These are phyloP conservation scores for Crithidia expoeki DNA, from an alignment of 208 protist genomes.

Conservation along the genomic window DNA sequence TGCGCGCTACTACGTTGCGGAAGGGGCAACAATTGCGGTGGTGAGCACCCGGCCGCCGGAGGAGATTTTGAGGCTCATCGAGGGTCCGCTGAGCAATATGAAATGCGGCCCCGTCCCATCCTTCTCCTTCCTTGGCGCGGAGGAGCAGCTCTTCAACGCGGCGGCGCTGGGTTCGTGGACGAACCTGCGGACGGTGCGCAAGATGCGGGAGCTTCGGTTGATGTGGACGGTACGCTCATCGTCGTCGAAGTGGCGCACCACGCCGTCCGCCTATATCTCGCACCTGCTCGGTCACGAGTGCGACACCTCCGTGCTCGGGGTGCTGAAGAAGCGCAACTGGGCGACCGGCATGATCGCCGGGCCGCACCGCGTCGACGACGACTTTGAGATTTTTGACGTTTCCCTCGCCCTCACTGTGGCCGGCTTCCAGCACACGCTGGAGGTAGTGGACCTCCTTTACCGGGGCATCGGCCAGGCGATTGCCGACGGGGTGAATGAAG, in stretches of 20 bases:
- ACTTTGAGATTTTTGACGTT: conserved; percentile 55
- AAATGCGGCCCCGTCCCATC: conserved; percentile 26
- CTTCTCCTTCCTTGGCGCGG: conserved; percentile 35
- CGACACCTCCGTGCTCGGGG: conserved; percentile 83
- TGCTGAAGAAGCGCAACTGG: conserved; percentile 74
- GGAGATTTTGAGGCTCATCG: conserved; percentile 48
- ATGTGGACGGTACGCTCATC: conserved; percentile 61
- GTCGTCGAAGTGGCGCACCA: conserved; percentile 49
- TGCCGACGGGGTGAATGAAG: conserved; percentile 46
- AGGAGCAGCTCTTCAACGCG: conserved; percentile 31
- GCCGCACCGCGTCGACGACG: conserved; percentile 53
- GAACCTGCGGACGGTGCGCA: conserved; percentile 71
- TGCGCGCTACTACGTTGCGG: conserved; percentile 27
- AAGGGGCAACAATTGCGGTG: conserved; percentile 41
- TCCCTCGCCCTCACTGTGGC: conserved; percentile 57
- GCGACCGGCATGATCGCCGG: conserved; percentile 81
- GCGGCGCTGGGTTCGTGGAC: conserved; percentile 38
- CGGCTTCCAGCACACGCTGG: conserved; percentile 51
- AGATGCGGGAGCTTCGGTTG: conserved; percentile 53
- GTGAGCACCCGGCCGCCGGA: conserved; percentile 48
- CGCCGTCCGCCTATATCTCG: conserved; percentile 76
- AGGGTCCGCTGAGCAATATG: conserved; percentile 52
- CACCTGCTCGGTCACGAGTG: conserved; percentile 95
- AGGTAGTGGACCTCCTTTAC: conserved; percentile 71
- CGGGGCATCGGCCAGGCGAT: conserved; percentile 59